Evolutionary conservation across 177 flowering plant genomes (phyloP).

Genomic region (Tripterygium wilfordii): DNA sequence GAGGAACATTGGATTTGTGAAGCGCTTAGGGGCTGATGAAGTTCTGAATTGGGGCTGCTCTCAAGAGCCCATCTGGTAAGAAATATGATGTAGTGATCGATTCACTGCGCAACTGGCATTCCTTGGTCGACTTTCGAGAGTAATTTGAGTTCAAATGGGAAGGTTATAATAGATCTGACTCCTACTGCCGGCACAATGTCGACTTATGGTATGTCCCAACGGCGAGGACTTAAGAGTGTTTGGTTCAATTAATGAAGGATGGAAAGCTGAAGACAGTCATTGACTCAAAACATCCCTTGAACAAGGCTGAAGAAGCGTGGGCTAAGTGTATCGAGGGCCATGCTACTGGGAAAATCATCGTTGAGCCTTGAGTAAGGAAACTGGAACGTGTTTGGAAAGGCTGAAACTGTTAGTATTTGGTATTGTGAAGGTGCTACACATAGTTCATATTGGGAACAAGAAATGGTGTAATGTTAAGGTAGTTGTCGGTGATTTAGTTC

Average conservation of each 20-base stretch:
- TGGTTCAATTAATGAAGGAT: slow-evolving; percentile 58
- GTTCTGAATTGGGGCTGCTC: slow-evolving; percentile 74
- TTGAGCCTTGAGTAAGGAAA: slow-evolving; percentile 33
- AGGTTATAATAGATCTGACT: slow-evolving; percentile 72
- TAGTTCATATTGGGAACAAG: no score
- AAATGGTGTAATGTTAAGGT: no score
- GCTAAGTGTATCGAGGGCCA: slow-evolving; percentile 71
- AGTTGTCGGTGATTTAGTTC: no score
- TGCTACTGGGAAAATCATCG: slow-evolving; percentile 82
- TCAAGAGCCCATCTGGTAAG: slow-evolving; percentile 72
- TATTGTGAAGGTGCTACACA: no score
- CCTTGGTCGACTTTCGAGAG: slow-evolving; percentile 78
- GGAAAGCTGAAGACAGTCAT: slow-evolving; percentile 78
- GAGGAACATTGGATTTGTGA: slow-evolving; percentile 64
- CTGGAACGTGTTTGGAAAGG: no score
- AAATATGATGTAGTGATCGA: slow-evolving; percentile 71
- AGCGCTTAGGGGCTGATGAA: slow-evolving; percentile 81
- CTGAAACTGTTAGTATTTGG: no score
- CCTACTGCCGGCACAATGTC: slow-evolving; percentile 34
- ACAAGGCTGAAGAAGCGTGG: slow-evolving; percentile 85
- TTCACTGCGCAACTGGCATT: slow-evolving; percentile 56
- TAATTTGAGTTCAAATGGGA: slow-evolving; percentile 50
- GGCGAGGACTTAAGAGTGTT: slow-evolving; percentile 43
- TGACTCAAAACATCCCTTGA: slow-evolving; percentile 60
- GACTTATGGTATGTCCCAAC: slow-evolving; percentile 42